Evolutionary conservation across 2,329 filamentous ascomycete genomes (phyloP).

Genomic region (Cordyceps fumosorosea): DNA sequence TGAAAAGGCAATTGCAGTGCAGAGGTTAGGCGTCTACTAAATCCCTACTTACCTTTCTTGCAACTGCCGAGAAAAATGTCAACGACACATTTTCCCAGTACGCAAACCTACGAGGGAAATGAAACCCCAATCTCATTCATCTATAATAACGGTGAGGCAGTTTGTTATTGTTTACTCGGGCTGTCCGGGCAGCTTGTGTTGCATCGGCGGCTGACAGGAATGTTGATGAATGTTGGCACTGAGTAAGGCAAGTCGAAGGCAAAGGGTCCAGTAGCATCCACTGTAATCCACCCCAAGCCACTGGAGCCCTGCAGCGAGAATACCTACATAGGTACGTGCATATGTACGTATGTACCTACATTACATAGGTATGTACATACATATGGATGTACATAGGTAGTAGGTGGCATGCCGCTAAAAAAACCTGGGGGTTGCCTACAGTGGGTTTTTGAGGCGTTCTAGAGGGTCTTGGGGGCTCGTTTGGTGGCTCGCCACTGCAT

Average conservation of each 20-base stretch:
- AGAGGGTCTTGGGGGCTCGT: neutral
- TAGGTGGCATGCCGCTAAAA: neutral
- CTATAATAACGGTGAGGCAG: no score
- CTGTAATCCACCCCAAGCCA: neutral
- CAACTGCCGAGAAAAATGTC: neutral
- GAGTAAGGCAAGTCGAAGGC: neutral
- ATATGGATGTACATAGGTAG: no score
- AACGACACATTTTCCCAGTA: neutral
- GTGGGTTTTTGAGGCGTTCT: neutral
- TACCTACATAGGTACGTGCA: no score
- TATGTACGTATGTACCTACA: no score
- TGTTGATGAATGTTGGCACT: neutral
- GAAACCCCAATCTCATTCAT: neutral
- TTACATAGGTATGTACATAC: no score
- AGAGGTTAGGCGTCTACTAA: no score
- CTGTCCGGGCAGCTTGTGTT: neutral
- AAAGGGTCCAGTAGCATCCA: neutral
- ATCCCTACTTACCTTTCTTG: no score
- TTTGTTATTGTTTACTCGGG: slow-evolving; percentile 3
- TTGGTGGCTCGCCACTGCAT: neutral
- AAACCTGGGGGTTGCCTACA: neutral
- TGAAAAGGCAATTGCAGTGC: no score
- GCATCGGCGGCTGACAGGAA: neutral
- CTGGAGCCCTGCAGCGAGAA: neutral
- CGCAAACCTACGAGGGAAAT: neutral